These are phyloP conservation scores for Trametes cinnabarina DNA, from an alignment of 768 basidiomycete species.

Conservation along the genomic window DNA sequence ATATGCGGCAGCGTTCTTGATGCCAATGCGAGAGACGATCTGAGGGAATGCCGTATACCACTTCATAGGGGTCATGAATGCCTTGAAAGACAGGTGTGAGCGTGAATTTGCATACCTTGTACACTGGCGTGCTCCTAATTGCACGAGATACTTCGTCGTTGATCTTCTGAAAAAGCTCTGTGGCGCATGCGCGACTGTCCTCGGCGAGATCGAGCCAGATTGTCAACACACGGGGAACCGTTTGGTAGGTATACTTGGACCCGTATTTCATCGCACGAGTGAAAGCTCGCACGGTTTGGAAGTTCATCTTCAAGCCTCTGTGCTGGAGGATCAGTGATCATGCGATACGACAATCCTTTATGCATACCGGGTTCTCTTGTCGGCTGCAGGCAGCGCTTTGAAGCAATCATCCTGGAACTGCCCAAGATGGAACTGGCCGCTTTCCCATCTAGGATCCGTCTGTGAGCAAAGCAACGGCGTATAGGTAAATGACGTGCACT, in stretches of 20 bases:
- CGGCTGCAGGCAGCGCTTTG: constrained; percentile 48
- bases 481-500: background rate
- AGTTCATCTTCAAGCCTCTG: constrained; percentile 64
- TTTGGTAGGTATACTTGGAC: constrained; percentile 95
- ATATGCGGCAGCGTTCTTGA: constrained; percentile 62
- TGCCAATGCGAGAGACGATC: constrained; percentile 90
- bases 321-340: background rate
- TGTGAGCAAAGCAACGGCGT: background rate
- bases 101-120: constrained; percentile 57
- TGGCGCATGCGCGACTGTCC: constrained; percentile 1
- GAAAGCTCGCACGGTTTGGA: constrained; percentile 65
- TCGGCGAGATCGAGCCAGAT: constrained; percentile 95
- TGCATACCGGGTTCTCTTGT: constrained; percentile 40
- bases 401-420: constrained; percentile 82
- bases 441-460: constrained; percentile 65
- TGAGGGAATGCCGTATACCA: constrained; percentile 97
- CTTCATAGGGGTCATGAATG: constrained; percentile 39
- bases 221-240: constrained; percentile 88
- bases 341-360: too few relatives aligned
- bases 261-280: constrained; percentile 72
- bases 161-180: constrained; percentile 51
- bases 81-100: background rate
- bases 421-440: constrained; percentile 81
- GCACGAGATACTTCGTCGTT: constrained; percentile 46
- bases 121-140: constrained; percentile 64